Base-by-base conservation (phyloP, 2,329 filamentous ascomycete species). In the Pseudonectria foliicola region DNA sequence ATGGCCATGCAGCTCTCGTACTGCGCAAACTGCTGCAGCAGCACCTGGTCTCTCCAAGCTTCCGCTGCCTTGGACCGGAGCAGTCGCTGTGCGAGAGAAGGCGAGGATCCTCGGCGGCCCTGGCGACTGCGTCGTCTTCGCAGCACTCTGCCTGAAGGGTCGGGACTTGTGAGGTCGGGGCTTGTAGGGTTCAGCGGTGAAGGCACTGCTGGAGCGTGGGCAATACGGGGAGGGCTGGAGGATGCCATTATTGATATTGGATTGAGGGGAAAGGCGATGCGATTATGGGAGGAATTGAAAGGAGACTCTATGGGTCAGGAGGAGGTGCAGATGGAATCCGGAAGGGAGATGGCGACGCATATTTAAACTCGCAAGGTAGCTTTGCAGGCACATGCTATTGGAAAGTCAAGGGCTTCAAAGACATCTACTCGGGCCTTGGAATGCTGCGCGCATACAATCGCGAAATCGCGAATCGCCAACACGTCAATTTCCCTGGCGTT, bases 61-160 rank as follows among this genome's bases (percentile, higher is more conserved):
- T 54, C 52, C 5, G 60, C 62, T 2, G 63, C 66, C 42, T 67
- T 67, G 37, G 59, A 53, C 18, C 66, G 55, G 37, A 68, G 57
- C 13, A 68, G 46, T 21, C 52, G 53, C 44, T 68, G 55, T 1
- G 62, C 60, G 14, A 66, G 64, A 38, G 65, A 67, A 34, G 57
- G 45, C 14, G 51, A 49, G 27, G 42, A 40, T 12, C 46, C 29
- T 31, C 43, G 41, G 25, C 42, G 32, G 15, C 28, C 33, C 12
- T 35, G 26, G 12, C 42, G 34, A 26, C 31, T 37, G 3, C 46
- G 40, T 42, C 48, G 50, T 34, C 40, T 31, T 5, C 48, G 48
- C 31, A 42, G 25, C 10, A 46, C 29, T 25, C 37, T 27, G 16
- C 37, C 41, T 28, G 29, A 42, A 25, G 39, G 38, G 30, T 41